phyloP scores from a whole-genome alignment of 1,139 yeast species.

The Saccharomycopsis hybrid region DNA sequence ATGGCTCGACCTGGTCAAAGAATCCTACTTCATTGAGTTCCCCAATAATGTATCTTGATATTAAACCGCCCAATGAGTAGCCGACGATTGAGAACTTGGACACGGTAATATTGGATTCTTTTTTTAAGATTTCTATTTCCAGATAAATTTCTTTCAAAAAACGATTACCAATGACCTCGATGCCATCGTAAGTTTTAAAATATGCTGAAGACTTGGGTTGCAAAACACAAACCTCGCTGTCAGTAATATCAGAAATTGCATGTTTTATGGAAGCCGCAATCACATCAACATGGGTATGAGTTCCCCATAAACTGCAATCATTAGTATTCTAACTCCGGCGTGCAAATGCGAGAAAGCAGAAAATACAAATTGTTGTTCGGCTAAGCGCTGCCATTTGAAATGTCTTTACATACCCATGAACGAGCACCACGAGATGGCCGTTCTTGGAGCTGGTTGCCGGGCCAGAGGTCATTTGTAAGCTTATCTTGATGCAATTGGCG shows the following conservation, averaged over 20 bases:
- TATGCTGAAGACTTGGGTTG: constrained; percentile 67
- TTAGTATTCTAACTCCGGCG: neutral
- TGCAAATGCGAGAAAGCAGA: neutral
- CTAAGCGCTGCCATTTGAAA: neutral
- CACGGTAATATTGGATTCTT: constrained; percentile 35
- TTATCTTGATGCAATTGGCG: too few species aligned
- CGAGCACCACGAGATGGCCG: constrained; percentile 68
- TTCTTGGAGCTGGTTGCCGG: constrained; percentile 10
- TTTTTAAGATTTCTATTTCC: constrained; percentile 46
- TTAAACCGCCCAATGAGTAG: constrained; percentile 78
- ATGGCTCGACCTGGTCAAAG: constrained; percentile 56
- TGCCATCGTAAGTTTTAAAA: constrained; percentile 82
- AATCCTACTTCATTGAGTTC: constrained; percentile 46
- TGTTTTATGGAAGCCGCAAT: constrained; percentile 18
- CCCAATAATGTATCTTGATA: constrained; percentile 73
- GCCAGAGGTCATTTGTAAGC: too few species aligned
- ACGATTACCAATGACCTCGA: constrained; percentile 62
- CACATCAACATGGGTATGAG: constrained; percentile 14
- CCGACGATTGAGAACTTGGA: constrained; percentile 65
- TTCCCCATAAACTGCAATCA: constrained; percentile 41
- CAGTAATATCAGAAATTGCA: constrained; percentile 24
- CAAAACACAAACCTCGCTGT: constrained; percentile 46
- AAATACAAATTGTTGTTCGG: neutral
- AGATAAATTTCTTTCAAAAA: constrained; percentile 56
- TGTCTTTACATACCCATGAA: constrained; percentile 50